Base-by-base conservation (phyloP, 2,329 filamentous ascomycete species). In the Fusarium fujikuroi region DNA sequence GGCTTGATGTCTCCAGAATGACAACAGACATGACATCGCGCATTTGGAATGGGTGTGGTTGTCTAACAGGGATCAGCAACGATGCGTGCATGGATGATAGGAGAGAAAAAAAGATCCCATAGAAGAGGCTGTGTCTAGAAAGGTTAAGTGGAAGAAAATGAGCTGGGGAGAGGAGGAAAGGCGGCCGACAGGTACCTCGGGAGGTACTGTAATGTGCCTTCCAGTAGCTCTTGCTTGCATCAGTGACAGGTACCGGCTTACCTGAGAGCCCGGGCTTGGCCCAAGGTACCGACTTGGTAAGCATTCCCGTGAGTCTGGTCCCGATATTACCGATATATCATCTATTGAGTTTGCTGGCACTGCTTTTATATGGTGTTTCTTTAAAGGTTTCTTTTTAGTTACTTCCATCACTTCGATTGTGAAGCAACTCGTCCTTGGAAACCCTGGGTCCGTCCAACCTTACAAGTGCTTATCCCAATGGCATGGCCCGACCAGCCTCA, bases 161-260 rank as follows among this genome's bases (percentile, higher is more conserved):
- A 44, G 28, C 44, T 46, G 19, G 47, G 49, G 32, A 69, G 43
- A 36, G 53, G 50, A 70, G 47, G 60, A 52, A 70, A 62, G 60
- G 66, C 66, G 66, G 66, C 66, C 56, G 68, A 70, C 60, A 54
- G 23, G 34, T 54, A 39, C 44, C 28, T 47, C 19, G 5, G 50
- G 23, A 28, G 14, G 50, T 37, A 36, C 49, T 36, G 15, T 52
- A 53, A 9, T 15, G 23, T 21, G 40, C 25, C 36, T 25, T 50
- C 16, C 21, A 50, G 16, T 25, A 28, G 28, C 44, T 39, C 66
- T 70, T 65, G 44, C 34, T 66, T 69, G 46, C 66, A 59, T 69
- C 66, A 62, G 36, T 66, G 60, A 70, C 49, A 70, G 68, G 66
- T 70, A 60, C 68, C 25, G 32, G 46, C 52, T 59, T 42, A 64